Conservation (phyloP, 164 flowering plant species). For the Paratinospora sagittata region DNA sequence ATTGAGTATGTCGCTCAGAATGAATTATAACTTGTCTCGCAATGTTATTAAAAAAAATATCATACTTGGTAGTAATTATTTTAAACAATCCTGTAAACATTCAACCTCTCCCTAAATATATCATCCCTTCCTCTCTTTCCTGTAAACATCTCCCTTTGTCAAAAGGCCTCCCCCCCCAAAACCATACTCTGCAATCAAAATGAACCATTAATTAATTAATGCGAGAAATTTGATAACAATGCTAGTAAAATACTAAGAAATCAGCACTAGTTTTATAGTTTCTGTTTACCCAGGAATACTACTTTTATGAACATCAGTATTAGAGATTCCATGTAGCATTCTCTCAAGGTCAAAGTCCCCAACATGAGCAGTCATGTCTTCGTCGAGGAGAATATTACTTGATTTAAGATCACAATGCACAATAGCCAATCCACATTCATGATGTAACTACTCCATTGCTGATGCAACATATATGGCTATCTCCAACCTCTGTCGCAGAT, state of each 20-base stretch:
- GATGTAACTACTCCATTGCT: slow-evolving; percentile 31
- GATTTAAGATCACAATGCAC: too few relatives aligned
- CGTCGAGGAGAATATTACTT: too few relatives aligned
- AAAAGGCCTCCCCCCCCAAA: slow-evolving; percentile 17
- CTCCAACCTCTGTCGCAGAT: slow-evolving; percentile 16
- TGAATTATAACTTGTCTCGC: too few relatives aligned
- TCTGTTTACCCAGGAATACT: slow-evolving; percentile 18
- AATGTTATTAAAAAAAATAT: too few relatives aligned
- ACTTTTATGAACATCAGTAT: neutral
- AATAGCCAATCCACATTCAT: slow-evolving; percentile 17
- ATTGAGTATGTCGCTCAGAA: too few relatives aligned
- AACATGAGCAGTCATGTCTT: slow-evolving; percentile 27
- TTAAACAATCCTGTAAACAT: too few relatives aligned
- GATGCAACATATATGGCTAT: slow-evolving; percentile 25
- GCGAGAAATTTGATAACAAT: too few relatives aligned
- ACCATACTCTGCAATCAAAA: slow-evolving; percentile 25
- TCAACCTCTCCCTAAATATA: too few relatives aligned
- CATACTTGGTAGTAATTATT: too few relatives aligned
- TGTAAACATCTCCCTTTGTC: too few relatives aligned
- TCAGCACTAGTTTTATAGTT: neutral
- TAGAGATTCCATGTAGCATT: slow-evolving; percentile 11
- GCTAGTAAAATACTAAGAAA: neutral
- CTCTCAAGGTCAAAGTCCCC: slow-evolving; percentile 28
- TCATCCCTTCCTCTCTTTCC: too few relatives aligned
- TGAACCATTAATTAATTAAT: neutral